These are phyloP conservation scores for Neofusicoccum kwambonambiense DNA, from an alignment of 2,329 filamentous ascomycete species.

Conservation along the genomic window DNA sequence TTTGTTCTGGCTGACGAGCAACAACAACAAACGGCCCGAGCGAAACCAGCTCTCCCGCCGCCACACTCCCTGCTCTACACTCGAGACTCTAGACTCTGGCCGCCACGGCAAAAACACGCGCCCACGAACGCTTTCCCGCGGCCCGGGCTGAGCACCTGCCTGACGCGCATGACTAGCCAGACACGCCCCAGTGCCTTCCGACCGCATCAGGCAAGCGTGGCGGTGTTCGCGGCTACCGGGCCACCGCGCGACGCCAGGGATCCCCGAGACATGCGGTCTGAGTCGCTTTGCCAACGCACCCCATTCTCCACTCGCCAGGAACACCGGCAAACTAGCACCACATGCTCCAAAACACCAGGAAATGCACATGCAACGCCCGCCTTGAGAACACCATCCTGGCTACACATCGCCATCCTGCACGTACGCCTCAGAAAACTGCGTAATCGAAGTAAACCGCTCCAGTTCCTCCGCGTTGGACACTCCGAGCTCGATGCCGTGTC, in stretches of 20 bases:
- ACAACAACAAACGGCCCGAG: not conserved
- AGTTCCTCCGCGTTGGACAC: conserved; percentile 6
- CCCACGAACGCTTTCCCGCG: not conserved
- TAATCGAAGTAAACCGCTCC: conserved; percentile 28
- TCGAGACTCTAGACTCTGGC: not conserved
- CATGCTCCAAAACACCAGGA: not conserved
- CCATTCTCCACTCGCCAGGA: not conserved
- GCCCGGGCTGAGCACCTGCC: not conserved
- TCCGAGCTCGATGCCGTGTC: not conserved
- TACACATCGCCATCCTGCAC: conserved; percentile 6
- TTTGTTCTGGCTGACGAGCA: not conserved
- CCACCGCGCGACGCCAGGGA: not conserved
- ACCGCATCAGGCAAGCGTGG: conserved; percentile 1
- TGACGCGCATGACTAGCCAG: conserved; percentile 2
- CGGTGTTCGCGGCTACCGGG: not conserved
- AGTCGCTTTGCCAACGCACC: conserved; percentile 7
- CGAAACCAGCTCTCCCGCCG: not conserved
- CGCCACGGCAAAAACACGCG: not conserved
- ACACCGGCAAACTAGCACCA: not conserved
- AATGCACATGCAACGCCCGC: not conserved
- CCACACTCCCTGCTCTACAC: not conserved
- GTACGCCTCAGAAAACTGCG: conserved; percentile 31
- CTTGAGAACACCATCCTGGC: not conserved
- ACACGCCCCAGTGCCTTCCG: not conserved
- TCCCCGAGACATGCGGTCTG: conserved; percentile 13